A percentile compares a stretch with the other conserved stretches of the same genome.
phyloP scores from a whole-genome alignment of 768 basidiomycete genomes.

The Termitomyces bulborhizus region DNA sequence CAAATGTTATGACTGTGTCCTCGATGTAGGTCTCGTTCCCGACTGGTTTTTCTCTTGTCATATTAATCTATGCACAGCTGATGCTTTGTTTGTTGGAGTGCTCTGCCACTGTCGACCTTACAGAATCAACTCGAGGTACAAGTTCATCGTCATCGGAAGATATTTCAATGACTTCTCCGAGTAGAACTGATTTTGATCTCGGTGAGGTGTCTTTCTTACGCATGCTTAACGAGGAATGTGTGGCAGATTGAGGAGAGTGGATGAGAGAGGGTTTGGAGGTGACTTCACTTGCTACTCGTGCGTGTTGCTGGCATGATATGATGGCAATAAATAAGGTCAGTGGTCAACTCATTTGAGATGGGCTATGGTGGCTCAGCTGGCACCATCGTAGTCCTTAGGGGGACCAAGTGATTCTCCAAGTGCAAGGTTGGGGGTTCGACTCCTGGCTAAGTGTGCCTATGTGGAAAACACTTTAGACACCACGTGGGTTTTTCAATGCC shows the following conservation, averaged over 20 bases:
- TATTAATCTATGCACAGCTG: constrained; percentile 29
- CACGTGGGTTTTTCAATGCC: no score
- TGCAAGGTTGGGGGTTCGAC: no score
- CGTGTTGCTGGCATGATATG: constrained; percentile 9
- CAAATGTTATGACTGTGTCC: constrained; percentile 60
- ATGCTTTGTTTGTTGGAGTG: constrained; percentile 49
- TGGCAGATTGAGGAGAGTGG: not conserved
- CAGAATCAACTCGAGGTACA: constrained; percentile 7
- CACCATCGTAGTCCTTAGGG: no score
- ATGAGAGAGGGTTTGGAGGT: not conserved
- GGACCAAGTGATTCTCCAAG: no score
- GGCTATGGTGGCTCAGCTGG: no score
- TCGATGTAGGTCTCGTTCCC: constrained; percentile 48
- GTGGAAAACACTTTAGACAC: no score
- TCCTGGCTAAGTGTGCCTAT: no score
- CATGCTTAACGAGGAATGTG: constrained; percentile 9
- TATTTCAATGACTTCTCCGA: constrained; percentile 46
- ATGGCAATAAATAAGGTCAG: not conserved
- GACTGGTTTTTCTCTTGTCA: not conserved
- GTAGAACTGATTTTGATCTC: constrained; percentile 11
- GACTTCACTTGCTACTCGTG: not conserved
- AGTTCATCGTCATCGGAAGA: constrained; percentile 47
- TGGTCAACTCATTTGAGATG: not conserved
- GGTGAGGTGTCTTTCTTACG: constrained; percentile 13
- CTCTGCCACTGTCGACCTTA: constrained; percentile 41